A percentile compares a stretch with the other conserved stretches of the same genome.
Conservation (phyloP, 305 asterid species). For the Petunia hybrid region DNA sequence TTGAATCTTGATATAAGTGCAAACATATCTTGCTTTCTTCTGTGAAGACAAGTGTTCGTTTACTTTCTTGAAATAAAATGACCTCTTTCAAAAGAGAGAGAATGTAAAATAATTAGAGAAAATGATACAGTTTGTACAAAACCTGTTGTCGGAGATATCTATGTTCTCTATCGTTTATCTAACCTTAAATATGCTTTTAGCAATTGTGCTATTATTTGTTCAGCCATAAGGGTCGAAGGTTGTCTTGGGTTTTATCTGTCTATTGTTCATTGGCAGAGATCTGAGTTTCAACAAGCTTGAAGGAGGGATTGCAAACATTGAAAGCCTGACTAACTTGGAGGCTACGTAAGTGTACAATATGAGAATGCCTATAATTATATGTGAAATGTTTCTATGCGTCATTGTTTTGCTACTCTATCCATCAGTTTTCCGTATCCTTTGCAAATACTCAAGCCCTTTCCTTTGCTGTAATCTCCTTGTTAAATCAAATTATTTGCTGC, state of each 20-base stretch:
- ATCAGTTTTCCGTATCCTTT: not conserved
- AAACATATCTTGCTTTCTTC: not conserved
- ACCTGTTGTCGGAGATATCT: not conserved
- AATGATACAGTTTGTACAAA: not conserved
- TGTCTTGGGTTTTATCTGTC: not conserved
- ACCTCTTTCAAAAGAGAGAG: not conserved
- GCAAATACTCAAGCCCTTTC: not conserved
- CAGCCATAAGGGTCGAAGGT: not conserved
- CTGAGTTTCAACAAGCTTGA: slow-evolving; percentile 66
- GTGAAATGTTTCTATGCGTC: not conserved
- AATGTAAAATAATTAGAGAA: not conserved
- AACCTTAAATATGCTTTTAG: slow-evolving; percentile 1
- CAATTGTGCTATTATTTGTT: slow-evolving; percentile 4
- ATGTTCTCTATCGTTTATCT: slow-evolving; percentile 19
- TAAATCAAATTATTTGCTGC: slow-evolving; percentile 7
- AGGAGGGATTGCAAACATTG: slow-evolving; percentile 56
- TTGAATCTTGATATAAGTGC: not conserved
- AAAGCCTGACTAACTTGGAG: slow-evolving; percentile 29
- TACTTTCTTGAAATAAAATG: slow-evolving; percentile 23
- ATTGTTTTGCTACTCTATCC: slow-evolving; percentile 3
- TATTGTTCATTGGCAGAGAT: slow-evolving; percentile 47
- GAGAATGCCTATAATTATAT: not conserved
- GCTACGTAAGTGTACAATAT: slow-evolving; percentile 39
- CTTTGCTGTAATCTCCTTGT: not conserved
- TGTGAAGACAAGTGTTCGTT: not conserved